These are phyloP conservation scores for Dryas integrifolia DNA, from an alignment of 331 rosid species.

Conservation along the genomic window DNA sequence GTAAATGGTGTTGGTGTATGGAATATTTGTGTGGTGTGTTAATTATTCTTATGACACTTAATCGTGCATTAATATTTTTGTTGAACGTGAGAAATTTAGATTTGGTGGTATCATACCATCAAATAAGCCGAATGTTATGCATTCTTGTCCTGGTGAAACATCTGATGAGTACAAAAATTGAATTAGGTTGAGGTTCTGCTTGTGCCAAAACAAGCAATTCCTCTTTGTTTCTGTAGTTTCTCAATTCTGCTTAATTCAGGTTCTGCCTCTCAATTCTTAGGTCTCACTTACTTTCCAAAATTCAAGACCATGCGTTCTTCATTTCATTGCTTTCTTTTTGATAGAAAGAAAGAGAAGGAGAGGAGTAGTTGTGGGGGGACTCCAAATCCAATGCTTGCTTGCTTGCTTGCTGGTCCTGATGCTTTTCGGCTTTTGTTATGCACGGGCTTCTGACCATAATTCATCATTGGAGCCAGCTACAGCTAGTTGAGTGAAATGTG, in stretches of 20 bases:
- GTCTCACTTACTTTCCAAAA: background rate
- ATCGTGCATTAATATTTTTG: too few relatives aligned
- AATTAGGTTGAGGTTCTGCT: too few relatives aligned
- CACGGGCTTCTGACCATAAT: constrained; percentile 21
- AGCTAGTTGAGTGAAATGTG: background rate
- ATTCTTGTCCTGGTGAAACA: too few relatives aligned
- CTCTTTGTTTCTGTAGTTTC: too few relatives aligned
- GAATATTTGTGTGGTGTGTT: too few relatives aligned
- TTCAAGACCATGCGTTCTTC: background rate
- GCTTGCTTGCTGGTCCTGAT: background rate
- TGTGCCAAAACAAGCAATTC: too few relatives aligned
- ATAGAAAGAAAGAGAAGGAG: background rate
- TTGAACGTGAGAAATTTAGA: too few relatives aligned
- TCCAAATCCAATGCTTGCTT: constrained; percentile 3
- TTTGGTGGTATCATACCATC: too few relatives aligned
- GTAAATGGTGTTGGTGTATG: background rate
- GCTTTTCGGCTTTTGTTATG: constrained; percentile 24
- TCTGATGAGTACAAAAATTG: too few relatives aligned
- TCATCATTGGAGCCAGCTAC: constrained; percentile 26
- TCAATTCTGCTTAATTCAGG: too few relatives aligned
- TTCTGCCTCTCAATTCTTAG: background rate
- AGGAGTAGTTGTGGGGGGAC: background rate
- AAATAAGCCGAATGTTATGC: too few relatives aligned
- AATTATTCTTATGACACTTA: too few relatives aligned
- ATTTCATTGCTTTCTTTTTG: background rate